phyloP scores from a whole-genome alignment of 2,329 filamentous ascomycete genomes.

The Aspergillus fischeri region DNA sequence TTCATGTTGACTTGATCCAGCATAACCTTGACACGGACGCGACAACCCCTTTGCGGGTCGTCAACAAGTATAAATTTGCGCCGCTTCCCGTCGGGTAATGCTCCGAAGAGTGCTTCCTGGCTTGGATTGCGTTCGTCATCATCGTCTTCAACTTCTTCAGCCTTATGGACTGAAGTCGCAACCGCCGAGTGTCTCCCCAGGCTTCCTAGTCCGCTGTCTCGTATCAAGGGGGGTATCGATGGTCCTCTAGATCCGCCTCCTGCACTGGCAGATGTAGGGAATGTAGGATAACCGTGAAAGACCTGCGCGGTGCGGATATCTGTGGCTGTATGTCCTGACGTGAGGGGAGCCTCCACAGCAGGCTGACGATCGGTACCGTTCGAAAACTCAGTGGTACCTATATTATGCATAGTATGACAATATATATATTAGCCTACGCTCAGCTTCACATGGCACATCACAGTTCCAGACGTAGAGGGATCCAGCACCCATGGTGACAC shows the following conservation, averaged over 20 bases:
- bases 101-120: slow-evolving; percentile 73
- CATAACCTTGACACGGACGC: slow-evolving; percentile 84
- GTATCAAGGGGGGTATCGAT: slow-evolving; percentile 63
- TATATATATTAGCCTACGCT: slow-evolving; percentile 41
- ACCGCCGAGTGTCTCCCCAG: slow-evolving; percentile 31
- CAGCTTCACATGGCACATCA: slow-evolving; percentile 21
- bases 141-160: slow-evolving; percentile 20
- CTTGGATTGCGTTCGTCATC: slow-evolving; percentile 28
- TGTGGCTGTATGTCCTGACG: slow-evolving; percentile 50
- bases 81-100: slow-evolving; percentile 83
- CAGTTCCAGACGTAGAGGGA: slow-evolving; percentile 8
- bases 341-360: slow-evolving; percentile 52
- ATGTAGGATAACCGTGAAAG: slow-evolving; percentile 67
- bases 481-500: slow-evolving; percentile 16
- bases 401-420: slow-evolving; percentile 20
- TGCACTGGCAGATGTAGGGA: slow-evolving; percentile 53
- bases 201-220: slow-evolving; percentile 49
- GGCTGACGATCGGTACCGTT: slow-evolving; percentile 57
- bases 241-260: slow-evolving; percentile 50
- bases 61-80: slow-evolving; percentile 97
- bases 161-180: slow-evolving; percentile 28
- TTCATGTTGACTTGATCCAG: slow-evolving; percentile 92
- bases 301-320: slow-evolving; percentile 71
- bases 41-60: slow-evolving; percentile 73
- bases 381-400: slow-evolving; percentile 37